Base-by-base conservation (phyloP, 805 yeast genomes). In the Ogataea minuta region DNA sequence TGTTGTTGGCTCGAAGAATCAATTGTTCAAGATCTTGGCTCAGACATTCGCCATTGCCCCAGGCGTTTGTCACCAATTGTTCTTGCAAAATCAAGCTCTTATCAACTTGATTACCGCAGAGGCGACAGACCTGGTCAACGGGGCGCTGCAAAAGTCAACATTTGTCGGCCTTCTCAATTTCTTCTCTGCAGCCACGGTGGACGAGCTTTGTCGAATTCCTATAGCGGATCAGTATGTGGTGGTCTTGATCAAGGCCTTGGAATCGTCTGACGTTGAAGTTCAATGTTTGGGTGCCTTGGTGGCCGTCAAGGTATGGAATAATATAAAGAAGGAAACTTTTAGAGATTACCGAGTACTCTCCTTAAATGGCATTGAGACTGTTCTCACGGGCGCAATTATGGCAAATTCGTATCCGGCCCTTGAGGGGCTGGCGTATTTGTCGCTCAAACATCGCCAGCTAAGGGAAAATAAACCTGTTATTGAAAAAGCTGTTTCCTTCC, bases 301-400 rank as follows among this genome's bases (percentile, higher is more conserved):
- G 3, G 50, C 77, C n/a, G 60, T 77, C 6, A 81, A 81, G 54
- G 57, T 77, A 2, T 79, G 84, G 84, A 70, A 71, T 35, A 67
- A 71, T 39, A 57, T 74, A 0, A 64, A 70, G 28, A 55, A 67
- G 16, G 60, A 57, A 23, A 17, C 42, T 7, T 20, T 60, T 4
- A 42, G 52, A 23, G 63, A 58, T n/a, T 48, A 55, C 19, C 31
- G 54, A 9, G 52, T 70, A 3, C 53, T 65, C 10, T 57, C 64
- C 2, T 43, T 73, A 15, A 53, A 62, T 14, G 52, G 59, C 11
- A 52, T 65, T 52, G 49, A 66, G 54, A 43, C 43, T 8, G 34
- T 50, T 4, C 36, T 55, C 11, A 57, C 58, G 25, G 64, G 59
- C 9, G 57, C 60, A 1, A 66, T 75, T 12, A 28, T 34, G 13